phyloP scores from a whole-genome alignment of 768 basidiomycete species.

The Paxillus involutus region DNA sequence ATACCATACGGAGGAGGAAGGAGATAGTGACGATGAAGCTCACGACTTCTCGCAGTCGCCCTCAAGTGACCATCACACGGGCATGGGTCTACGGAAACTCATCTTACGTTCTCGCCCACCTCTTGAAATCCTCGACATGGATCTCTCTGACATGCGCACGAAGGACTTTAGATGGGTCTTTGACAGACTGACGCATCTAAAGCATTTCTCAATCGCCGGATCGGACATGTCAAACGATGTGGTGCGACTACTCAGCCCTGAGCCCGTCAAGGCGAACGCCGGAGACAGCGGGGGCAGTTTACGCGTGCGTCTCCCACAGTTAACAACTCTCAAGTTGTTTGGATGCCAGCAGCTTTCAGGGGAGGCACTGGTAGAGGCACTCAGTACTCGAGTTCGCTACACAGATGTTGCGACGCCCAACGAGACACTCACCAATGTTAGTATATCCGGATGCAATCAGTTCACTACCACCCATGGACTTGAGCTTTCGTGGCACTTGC shows the following conservation, averaged over 20 bases:
- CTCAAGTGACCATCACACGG: conserved; percentile 74
- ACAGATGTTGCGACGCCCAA: conserved; percentile 33
- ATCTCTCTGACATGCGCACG: conserved; percentile 80
- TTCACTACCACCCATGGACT: conserved; percentile 19
- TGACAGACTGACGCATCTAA: conserved; percentile 49
- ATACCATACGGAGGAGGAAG: conserved; percentile 46
- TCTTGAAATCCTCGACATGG: conserved; percentile 68
- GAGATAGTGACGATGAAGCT: conserved; percentile 76
- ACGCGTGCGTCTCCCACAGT: conserved; percentile 52
- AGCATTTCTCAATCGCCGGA: conserved; percentile 71
- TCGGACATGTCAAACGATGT: conserved; percentile 83
- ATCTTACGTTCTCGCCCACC: conserved; percentile 62
- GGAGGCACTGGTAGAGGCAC: conserved; percentile 50
- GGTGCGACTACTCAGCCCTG: conserved; percentile 56
- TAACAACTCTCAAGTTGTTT: conserved; percentile 51
- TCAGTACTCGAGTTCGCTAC: conserved; percentile 46
- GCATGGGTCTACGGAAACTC: conserved; percentile 74
- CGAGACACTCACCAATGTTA: conserved; percentile 25
- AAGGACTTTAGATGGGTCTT: conserved; percentile 78
- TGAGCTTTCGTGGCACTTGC: conserved; percentile 26
- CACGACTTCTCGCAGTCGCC: conserved; percentile 75
- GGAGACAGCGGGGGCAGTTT: conserved; percentile 15
- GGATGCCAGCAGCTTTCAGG: conserved; percentile 68
- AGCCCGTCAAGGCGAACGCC: conserved; percentile 2
- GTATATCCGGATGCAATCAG: conserved; percentile 23